Evolutionary conservation across 2,329 filamentous ascomycete genomes (phyloP), one percentile per base, ranked within the genome.

Genomic region (Metarhizium anisopliae): DNA sequence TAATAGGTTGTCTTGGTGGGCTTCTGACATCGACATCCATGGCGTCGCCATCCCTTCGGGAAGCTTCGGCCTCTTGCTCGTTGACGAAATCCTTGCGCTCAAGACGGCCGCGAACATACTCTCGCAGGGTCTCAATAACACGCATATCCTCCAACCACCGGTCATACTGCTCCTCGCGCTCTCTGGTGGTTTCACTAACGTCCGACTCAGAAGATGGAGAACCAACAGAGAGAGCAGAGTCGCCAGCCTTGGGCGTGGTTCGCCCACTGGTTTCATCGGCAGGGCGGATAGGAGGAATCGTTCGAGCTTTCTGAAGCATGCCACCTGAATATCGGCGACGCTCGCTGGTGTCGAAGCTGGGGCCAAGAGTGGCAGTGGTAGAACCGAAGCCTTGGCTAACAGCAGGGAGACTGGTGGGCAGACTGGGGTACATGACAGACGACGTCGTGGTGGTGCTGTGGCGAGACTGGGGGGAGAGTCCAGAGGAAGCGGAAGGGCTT

Each of bases 351-450:
- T 85, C 82, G 60, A 86, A 87, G 64, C 74, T 84, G 14, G 84
- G 80, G 1, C 86, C 89, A 16, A 93, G 80, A 25, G 86, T 87
- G 14, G 88, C 84, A 2, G 87, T 85, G 42, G 85, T 82, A 3
- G 83, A 81, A 35, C 84, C 79, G 65, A 87, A 89, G 67, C 86
- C 86, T 49, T 85, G 80, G 57, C 81, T 84, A 53, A 89, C 85
- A 50, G 87, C 81, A 49, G 79, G 88, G 11, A 73, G 66, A 59
- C 68, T 71, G 18, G 71, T 70, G 2, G 72, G 72, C 36, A 94
- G 80, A 60, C 77, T 89, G 18, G 89, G 89, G 70, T 94, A 94
- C 72, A 89, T 82, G 64, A 83, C 81, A 49, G 80, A 80, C 50
- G 82, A 82, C 29, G 77, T 71, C 5, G 78, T 79, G 4, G 78